These are phyloP conservation scores for Annona cherimola DNA, from an alignment of 164 flowering plant species.

Conservation along the genomic window DNA sequence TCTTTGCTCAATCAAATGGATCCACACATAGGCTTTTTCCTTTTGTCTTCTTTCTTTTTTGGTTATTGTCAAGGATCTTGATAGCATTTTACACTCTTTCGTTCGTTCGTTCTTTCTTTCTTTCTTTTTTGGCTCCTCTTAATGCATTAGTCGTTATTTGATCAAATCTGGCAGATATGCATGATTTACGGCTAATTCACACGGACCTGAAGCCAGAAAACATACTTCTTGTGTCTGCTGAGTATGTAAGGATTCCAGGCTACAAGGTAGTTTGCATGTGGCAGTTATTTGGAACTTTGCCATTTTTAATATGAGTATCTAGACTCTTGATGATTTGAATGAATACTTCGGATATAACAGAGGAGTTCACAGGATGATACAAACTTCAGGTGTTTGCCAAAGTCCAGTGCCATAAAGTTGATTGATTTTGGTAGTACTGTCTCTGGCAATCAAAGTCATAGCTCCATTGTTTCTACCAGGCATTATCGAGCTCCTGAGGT, in stretches of 20 bases:
- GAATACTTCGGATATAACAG: conserved; percentile 49
- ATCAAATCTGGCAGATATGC: conserved; percentile 64
- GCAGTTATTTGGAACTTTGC: conserved; percentile 12
- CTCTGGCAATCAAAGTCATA: conserved; percentile 61
- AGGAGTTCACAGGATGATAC: conserved; percentile 48
- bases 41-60: not conserved
- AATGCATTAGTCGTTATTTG: conserved; percentile 18
- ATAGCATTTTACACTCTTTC: not conserved
- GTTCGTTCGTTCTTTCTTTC: not conserved
- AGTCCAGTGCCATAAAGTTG: conserved; percentile 94
- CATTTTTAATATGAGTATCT: conserved; percentile 21
- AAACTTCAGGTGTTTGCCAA: conserved; percentile 70
- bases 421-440: conserved; percentile 97
- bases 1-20: conserved; percentile 2
- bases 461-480: conserved; percentile 84
- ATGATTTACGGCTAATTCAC: conserved; percentile 73
- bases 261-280: conserved; percentile 44
- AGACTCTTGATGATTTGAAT: conserved; percentile 23
- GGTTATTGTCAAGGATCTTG: conserved; percentile 18
- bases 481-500: conserved; percentile 97
- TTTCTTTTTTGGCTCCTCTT: conserved; percentile 3
- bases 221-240: conserved; percentile 80
- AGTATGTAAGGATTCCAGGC: conserved; percentile 57
- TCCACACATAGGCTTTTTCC: conserved; percentile 19
- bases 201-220: conserved; percentile 96